Evolutionary conservation across 371 early-diverging fungal species (phyloP), one percentile per base, ranked within the genome.

Genomic region (Coemansia sp.): DNA sequence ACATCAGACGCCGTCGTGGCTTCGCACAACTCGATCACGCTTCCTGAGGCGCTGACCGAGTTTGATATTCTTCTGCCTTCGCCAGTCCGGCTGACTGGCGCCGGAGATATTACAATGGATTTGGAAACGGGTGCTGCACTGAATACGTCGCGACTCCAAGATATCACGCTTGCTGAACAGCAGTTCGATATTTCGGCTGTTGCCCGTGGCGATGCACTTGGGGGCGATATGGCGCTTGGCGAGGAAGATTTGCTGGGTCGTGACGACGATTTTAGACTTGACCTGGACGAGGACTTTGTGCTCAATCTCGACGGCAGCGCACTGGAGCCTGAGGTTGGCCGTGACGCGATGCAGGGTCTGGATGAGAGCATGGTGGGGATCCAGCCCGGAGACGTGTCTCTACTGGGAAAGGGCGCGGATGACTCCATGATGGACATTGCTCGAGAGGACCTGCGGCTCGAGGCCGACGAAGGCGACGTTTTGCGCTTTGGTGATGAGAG

Each of bases 61-160:
- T 90, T 93, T 65, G 96, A 95, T 70, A 84, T 97, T 42, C 76
- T 94, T 43, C 77, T 95, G 55, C 94, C 93, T 9, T 89, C 90
- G 3, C 40, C 69, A 2, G 40, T 39, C 2, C 70, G 67, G 1
- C 32, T 57, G 37, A 14, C 16, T 54, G 18, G 69, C 18, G 48
- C 39, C 24, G 48, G 44, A 11, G 31, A 36, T 32, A 62, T 4
- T 12, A 58, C 31, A 33, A 36, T 39, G 14, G 51, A 57, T 5
- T 46, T 64, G 43, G 72, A 52, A 9, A 72, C 66, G 1, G 66
- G 68, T 1, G 70, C 64, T 2, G 66, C 66, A 2, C 57, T 62
- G 31, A 84, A 76, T 54, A 72, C 78, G 1, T 80, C 82, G 16
- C 78, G 75, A 33, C 79, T 83, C 44, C 86, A 84, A 54, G 87